Conservation (phyloP, 2,329 filamentous ascomycete species). For the Cryphonectria nitschkei region DNA sequence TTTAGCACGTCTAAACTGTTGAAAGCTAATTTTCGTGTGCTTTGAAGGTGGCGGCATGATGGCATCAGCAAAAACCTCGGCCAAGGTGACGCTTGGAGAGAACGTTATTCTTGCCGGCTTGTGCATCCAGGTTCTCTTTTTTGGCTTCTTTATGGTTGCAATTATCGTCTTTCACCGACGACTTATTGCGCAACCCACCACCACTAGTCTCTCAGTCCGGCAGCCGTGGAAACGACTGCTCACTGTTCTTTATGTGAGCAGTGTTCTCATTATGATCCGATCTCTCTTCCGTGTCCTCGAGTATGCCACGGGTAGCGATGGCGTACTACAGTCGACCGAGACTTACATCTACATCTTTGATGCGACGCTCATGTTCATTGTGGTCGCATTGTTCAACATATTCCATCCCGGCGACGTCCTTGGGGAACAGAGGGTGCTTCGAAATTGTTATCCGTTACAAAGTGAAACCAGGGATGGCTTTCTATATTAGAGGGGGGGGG, state of each 20-base stretch:
- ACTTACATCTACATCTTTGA: constrained; percentile 46
- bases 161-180: constrained; percentile 48
- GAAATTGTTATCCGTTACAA: too few relatives aligned
- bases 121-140: constrained; percentile 53
- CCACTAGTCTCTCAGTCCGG: constrained; percentile 31
- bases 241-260: constrained; percentile 13
- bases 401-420: not conserved
- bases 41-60: constrained; percentile 7
- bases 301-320: constrained; percentile 47
- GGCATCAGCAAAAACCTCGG: not conserved
- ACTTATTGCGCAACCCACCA: constrained; percentile 32
- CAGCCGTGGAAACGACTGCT: constrained; percentile 32
- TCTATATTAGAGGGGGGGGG: not conserved
- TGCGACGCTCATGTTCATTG: constrained; percentile 21
- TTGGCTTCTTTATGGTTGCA: constrained; percentile 51
- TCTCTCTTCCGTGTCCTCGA: constrained; percentile 42
- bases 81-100: constrained; percentile 28
- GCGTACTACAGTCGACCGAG: constrained; percentile 49
- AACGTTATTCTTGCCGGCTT: constrained; percentile 43
- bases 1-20: not conserved
- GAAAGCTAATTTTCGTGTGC: not conserved
- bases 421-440: too few relatives aligned
- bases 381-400: constrained; percentile 7
- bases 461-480: not conserved
- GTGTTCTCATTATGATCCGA: constrained; percentile 40